phyloP scores from a whole-genome alignment of 345 rosid genomes.

The Linum trigynum region DNA sequence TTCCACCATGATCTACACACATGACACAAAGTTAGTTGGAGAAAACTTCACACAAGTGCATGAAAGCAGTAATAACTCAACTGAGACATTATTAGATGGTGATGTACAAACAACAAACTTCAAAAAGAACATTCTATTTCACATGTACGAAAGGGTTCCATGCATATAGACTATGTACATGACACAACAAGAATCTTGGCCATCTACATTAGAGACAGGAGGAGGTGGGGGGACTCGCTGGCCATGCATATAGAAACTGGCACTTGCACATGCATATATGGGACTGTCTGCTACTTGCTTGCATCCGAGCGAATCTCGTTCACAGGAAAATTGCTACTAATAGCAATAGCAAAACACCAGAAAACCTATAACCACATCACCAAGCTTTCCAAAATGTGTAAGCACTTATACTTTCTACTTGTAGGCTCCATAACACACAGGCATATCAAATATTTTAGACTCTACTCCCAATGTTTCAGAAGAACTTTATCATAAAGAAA shows the following conservation, averaged over 20 bases:
- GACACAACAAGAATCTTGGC: neutral
- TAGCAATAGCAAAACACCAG: too few species aligned
- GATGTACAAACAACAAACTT: slow-evolving; percentile 10
- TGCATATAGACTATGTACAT: neutral
- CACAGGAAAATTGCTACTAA: neutral
- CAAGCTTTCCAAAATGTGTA: too few species aligned
- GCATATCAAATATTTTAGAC: neutral
- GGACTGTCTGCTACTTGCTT: too few species aligned
- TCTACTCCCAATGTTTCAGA: neutral
- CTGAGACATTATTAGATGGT: slow-evolving; percentile 3
- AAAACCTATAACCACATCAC: too few species aligned
- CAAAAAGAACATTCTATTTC: neutral
- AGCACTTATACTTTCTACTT: too few species aligned
- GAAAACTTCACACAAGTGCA: slow-evolving; percentile 11
- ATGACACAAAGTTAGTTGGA: slow-evolving; percentile 10
- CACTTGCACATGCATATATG: too few species aligned
- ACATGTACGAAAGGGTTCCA: neutral
- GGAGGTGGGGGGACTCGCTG: too few species aligned
- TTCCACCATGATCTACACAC: slow-evolving; percentile 82
- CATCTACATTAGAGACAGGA: neutral
- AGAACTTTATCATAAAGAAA: neutral
- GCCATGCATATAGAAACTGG: too few species aligned
- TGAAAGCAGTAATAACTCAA: slow-evolving; percentile 16
- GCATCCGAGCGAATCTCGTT: neutral
- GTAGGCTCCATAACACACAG: too few species aligned